These are phyloP conservation scores for Daucus carota DNA, from an alignment of 129 eudicot genomes.

Conservation along the genomic window DNA sequence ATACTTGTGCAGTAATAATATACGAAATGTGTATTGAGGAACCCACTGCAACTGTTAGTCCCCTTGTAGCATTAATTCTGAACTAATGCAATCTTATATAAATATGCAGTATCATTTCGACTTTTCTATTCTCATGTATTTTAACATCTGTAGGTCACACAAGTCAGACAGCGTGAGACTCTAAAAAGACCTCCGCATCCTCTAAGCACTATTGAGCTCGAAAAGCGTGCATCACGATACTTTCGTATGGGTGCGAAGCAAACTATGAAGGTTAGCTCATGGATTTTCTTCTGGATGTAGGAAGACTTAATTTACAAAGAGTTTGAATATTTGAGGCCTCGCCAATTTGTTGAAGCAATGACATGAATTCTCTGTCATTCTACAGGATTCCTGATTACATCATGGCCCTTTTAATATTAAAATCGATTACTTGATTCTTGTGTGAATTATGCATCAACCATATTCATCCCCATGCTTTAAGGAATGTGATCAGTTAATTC, in stretches of 20 bases:
- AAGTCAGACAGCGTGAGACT: conserved; percentile 66
- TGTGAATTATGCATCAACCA: background rate
- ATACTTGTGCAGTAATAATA: conserved; percentile 70
- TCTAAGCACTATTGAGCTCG: conserved; percentile 92
- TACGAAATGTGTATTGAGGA: conserved; percentile 93
- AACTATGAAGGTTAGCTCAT: conserved; percentile 71
- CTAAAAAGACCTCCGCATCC: conserved; percentile 86
- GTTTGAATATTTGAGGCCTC: background rate
- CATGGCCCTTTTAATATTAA: background rate
- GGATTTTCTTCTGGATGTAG: background rate
- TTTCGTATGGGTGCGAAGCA: conserved; percentile 80
- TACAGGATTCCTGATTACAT: background rate
- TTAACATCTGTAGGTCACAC: conserved; percentile 52
- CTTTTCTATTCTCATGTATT: conserved; percentile 4
- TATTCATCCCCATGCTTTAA: background rate
- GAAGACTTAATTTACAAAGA: background rate
- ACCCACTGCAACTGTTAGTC: conserved; percentile 84
- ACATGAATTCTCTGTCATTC: background rate
- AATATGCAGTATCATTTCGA: background rate
- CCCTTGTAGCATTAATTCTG: conserved; percentile 7
- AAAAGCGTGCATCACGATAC: conserved; percentile 94
- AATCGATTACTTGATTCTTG: background rate
- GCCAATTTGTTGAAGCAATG: background rate
- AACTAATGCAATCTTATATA: background rate
- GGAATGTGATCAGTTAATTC: background rate